A percentile compares a stretch with the other conserved stretches of the same genome.
Evolutionary conservation across 2,329 filamentous ascomycete species (phyloP).

Genomic region (Biscogniauxia marginata): DNA sequence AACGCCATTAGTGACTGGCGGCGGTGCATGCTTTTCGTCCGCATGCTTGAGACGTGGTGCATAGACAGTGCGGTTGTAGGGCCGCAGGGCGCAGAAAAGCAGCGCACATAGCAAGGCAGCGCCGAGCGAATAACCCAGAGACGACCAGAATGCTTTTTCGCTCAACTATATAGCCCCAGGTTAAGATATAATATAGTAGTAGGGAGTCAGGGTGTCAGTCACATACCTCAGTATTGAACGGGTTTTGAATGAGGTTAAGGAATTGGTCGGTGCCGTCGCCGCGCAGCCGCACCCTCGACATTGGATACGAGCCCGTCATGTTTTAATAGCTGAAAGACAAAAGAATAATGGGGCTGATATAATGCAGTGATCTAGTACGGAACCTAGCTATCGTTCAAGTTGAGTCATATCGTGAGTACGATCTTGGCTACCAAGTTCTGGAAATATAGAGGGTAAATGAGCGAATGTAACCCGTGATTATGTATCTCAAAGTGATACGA

Average conservation of each 20-base stretch:
- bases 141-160: conserved; percentile 66
- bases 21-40: conserved; percentile 59
- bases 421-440: background rate
- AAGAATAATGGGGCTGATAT: background rate
- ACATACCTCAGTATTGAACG: conserved; percentile 46
- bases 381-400: background rate
- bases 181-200: background rate
- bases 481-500: background rate
- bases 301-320: background rate
- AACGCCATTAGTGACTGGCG: conserved; percentile 74
- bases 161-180: conserved; percentile 32
- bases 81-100: conserved; percentile 80
- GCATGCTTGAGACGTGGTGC: conserved; percentile 88
- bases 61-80: conserved; percentile 75
- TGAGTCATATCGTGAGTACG: background rate
- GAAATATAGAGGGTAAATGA: background rate
- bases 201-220: background rate
- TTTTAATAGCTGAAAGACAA: background rate
- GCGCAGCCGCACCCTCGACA: background rate
- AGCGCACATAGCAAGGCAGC: conserved; percentile 71
- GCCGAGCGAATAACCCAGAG: conserved; percentile 74
- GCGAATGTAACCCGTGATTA: background rate
- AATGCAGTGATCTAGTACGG: background rate
- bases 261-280: conserved; percentile 36
- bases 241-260: conserved; percentile 47